phyloP scores from a whole-genome alignment of 768 basidiomycete species.

The Lanmaoa rubissima region DNA sequence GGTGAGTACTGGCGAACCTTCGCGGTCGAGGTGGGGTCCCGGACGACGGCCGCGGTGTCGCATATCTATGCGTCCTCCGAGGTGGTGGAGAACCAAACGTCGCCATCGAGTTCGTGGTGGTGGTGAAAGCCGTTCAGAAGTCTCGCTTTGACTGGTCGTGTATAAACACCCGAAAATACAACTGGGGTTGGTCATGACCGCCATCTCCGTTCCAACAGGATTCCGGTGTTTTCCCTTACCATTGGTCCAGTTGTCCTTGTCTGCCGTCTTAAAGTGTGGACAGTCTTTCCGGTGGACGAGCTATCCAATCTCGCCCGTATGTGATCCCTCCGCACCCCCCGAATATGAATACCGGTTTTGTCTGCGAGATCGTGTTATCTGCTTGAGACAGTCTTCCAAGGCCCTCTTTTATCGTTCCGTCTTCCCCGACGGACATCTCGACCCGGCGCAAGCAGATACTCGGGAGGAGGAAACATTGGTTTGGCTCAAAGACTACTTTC shows the following conservation, averaged over 20 bases:
- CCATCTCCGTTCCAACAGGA: constrained; percentile 27
- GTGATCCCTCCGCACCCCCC: constrained; percentile 15
- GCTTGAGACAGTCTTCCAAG: constrained; percentile 68
- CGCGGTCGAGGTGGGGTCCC: constrained; percentile 28
- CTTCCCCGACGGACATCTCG: constrained; percentile 48
- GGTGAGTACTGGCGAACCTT: constrained; percentile 25
- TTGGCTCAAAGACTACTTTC: constrained; percentile 88
- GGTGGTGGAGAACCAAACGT: constrained; percentile 64
- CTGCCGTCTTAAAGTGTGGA: constrained; percentile 76
- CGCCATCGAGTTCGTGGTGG: constrained; percentile 29
- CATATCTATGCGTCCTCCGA: constrained; percentile 44
- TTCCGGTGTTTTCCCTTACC: constrained; percentile 63
- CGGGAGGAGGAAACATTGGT: constrained; percentile 63
- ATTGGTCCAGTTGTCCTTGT: constrained; percentile 69
- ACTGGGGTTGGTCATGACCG: constrained; percentile 1
- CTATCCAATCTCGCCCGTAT: constrained; percentile 29
- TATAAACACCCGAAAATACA: constrained; percentile 14
- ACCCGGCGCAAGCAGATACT: constrained; percentile 30
- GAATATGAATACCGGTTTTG: constrained; percentile 78
- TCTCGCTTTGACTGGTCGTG: background rate
- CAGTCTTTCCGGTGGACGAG: constrained; percentile 85
- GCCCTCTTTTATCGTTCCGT: constrained; percentile 69
- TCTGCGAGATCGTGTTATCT: constrained; percentile 79
- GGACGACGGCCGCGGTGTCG: constrained; percentile 25
- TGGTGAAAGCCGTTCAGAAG: background rate